Evolutionary conservation across 129 eudicot species (phyloP).

Genomic region (Calendula officinalis): DNA sequence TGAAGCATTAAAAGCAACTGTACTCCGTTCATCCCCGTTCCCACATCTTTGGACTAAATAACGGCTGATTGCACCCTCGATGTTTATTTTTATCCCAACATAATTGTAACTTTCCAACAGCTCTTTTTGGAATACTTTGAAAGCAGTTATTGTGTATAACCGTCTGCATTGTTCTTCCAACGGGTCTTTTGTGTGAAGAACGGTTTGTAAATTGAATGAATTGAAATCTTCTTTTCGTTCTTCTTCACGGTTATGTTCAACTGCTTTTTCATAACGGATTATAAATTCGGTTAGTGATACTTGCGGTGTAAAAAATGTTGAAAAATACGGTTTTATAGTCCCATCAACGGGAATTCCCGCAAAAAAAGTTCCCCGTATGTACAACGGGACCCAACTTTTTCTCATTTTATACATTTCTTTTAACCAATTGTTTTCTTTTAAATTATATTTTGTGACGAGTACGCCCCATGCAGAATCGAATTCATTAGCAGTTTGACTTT

Average conservation of each 20-base stretch:
- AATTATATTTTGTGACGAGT: conserved; percentile 53
- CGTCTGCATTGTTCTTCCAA: conserved; percentile 76
- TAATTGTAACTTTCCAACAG: conserved; percentile 69
- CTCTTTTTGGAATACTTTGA: conserved; percentile 80
- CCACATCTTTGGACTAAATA: conserved; percentile 74
- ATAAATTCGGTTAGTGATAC: conserved; percentile 55
- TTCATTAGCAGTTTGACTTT: conserved; percentile 69
- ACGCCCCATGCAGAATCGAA: conserved; percentile 74
- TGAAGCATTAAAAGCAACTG: conserved; percentile 74
- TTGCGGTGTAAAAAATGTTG: conserved; percentile 44
- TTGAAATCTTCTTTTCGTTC: conserved; percentile 74
- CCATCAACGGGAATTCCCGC: conserved; percentile 77
- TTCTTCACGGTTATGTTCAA: conserved; percentile 71
- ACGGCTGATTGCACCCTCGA: conserved; percentile 72
- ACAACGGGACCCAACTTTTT: conserved; percentile 78
- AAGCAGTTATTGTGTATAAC: conserved; percentile 59
- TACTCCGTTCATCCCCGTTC: conserved; percentile 68
- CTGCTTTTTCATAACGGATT: conserved; percentile 61
- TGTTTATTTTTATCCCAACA: conserved; percentile 65
- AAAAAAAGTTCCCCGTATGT: conserved; percentile 60
- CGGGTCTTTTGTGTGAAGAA: conserved; percentile 79
- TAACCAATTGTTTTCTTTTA: conserved; percentile 68
- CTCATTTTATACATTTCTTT: conserved; percentile 73
- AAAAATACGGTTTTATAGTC: conserved; percentile 58
- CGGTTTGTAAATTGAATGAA: conserved; percentile 61